Conservation (phyloP, 2,329 filamentous ascomycete genomes). For the Pestalotiopsis sp. region DNA sequence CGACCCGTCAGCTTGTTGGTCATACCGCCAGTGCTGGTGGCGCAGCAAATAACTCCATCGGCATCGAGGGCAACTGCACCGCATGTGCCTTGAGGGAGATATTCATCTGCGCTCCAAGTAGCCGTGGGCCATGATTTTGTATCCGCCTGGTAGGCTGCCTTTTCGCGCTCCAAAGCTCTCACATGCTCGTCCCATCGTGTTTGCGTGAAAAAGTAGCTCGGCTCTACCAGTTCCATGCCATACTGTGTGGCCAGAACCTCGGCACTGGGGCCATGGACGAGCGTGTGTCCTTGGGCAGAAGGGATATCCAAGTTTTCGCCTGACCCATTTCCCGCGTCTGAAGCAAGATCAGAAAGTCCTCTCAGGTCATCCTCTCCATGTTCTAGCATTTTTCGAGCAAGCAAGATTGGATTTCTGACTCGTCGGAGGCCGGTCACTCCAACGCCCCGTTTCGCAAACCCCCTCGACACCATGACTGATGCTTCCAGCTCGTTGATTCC, state of each 20-base stretch:
- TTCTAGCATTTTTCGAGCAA: slow-evolving; percentile 73
- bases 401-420: slow-evolving; percentile 78
- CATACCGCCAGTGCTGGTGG: slow-evolving; percentile 73
- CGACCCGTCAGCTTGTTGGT: slow-evolving; percentile 88
- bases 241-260: slow-evolving; percentile 70
- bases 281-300: slow-evolving; percentile 69
- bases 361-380: slow-evolving; percentile 64
- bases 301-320: slow-evolving; percentile 42
- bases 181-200: slow-evolving; percentile 78
- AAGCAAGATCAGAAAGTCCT: slow-evolving; percentile 20
- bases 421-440: slow-evolving; percentile 73
- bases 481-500: slow-evolving; percentile 87
- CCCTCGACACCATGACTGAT: slow-evolving; percentile 80
- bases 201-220: slow-evolving; percentile 78
- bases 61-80: slow-evolving; percentile 81
- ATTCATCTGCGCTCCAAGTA: slow-evolving; percentile 64
- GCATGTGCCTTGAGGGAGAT: slow-evolving; percentile 81
- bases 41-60: slow-evolving; percentile 72
- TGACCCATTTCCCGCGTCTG: slow-evolving; percentile 17
- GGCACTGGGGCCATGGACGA: slow-evolving; percentile 68
- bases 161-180: slow-evolving; percentile 55
- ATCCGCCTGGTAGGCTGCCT: slow-evolving; percentile 31
- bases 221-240: slow-evolving; percentile 70
- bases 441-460: slow-evolving; percentile 73
- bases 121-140: slow-evolving; percentile 28